phyloP scores from a whole-genome alignment of 106 monocot species.

The Apostasia ramifera region DNA sequence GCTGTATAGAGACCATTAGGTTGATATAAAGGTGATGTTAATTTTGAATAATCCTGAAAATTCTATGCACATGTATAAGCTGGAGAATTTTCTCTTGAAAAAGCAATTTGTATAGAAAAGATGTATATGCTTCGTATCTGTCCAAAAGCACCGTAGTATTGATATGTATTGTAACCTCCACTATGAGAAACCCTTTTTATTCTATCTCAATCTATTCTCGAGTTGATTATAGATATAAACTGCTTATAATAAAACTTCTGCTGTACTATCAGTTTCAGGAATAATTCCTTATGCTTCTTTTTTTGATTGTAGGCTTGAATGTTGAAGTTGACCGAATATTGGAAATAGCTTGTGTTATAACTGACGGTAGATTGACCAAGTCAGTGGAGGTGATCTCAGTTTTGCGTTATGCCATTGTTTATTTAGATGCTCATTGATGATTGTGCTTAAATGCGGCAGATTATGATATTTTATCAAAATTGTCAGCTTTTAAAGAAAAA shows the following conservation, averaged over 20 bases:
- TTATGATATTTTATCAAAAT: too few species aligned
- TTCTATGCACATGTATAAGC: too few species aligned
- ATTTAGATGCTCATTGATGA: too few species aligned
- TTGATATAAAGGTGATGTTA: too few species aligned
- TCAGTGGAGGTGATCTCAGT: conserved; percentile 57
- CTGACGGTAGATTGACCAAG: conserved; percentile 79
- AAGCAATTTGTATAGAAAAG: too few species aligned
- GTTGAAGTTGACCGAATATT: conserved; percentile 82
- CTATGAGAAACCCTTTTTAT: background rate
- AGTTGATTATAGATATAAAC: background rate
- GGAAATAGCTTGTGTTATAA: conserved; percentile 97
- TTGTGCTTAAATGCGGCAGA: too few species aligned
- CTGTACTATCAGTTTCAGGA: background rate
- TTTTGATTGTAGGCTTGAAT: conserved; percentile 52
- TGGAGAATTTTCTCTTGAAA: too few species aligned
- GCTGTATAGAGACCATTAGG: too few species aligned
- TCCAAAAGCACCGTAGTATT: too few species aligned
- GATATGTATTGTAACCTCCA: background rate
- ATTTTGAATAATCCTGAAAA: too few species aligned
- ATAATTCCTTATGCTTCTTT: background rate
- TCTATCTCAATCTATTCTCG: background rate
- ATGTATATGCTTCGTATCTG: too few species aligned
- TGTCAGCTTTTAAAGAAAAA: too few species aligned
- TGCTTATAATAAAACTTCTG: background rate
- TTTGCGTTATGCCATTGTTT: background rate